These are phyloP conservation scores for Lachancea lanzarotensis DNA, from an alignment of 805 yeast genomes.

Conservation along the genomic window DNA sequence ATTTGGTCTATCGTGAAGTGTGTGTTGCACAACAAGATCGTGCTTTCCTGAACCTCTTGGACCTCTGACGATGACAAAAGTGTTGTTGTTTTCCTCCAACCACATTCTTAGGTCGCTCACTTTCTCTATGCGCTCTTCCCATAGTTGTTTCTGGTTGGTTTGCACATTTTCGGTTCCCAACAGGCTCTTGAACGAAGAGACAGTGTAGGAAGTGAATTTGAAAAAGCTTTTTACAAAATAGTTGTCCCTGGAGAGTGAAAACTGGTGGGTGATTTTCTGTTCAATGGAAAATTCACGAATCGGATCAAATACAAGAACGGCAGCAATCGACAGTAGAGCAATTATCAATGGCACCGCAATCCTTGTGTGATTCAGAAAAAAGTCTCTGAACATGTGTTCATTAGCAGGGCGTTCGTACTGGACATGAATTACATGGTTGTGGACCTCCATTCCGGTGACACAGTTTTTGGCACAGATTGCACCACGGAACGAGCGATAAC, in stretches of 20 bases:
- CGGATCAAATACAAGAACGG: conserved; percentile 88
- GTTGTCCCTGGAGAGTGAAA: conserved; percentile 45
- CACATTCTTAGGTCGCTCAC: conserved; percentile 66
- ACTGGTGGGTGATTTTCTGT: conserved; percentile 60
- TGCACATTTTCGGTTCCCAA: conserved; percentile 30
- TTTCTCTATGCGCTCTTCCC: conserved; percentile 68
- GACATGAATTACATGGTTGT: conserved; percentile 63
- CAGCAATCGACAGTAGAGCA: conserved; percentile 72
- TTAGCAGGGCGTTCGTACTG: conserved; percentile 56
- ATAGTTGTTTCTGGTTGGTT: conserved; percentile 34
- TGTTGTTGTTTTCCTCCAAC: conserved; percentile 83
- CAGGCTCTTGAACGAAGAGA: conserved; percentile 33
- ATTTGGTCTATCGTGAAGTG: conserved; percentile 53
- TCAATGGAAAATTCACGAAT: conserved; percentile 75
- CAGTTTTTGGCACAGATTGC: conserved; percentile 89
- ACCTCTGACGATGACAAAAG: conserved; percentile 84
- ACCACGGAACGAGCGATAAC: conserved; percentile 50
- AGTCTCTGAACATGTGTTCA: conserved; percentile 48
- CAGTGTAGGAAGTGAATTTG: conserved; percentile 35
- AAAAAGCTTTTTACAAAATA: conserved; percentile 31
- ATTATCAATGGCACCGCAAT: conserved; percentile 74
- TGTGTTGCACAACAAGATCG: conserved; percentile 64
- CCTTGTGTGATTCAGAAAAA: conserved; percentile 69
- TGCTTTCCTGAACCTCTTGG: conserved; percentile 95
- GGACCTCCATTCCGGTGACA: conserved; percentile 67